Base-by-base conservation (phyloP, 352 stramenopile species). In the Globisporangium spiculum region DNA sequence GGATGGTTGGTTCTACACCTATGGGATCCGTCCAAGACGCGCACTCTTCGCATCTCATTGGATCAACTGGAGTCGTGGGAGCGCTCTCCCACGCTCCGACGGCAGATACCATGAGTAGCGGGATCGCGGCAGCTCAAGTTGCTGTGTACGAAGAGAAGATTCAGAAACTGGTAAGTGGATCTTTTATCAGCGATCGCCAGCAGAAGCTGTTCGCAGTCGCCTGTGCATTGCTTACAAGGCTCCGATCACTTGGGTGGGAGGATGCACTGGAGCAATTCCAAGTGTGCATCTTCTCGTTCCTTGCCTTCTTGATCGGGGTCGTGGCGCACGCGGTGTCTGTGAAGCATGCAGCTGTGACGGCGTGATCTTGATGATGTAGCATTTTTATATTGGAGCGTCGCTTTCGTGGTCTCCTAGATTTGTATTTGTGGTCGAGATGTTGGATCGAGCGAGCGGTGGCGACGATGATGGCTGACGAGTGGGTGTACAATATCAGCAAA, bases 131-230 rank as follows among this genome's bases (percentile, higher is more conserved):
- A 1, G 68, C 80, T 10, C 78, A 89, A 63, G 77, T 89, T 62
- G 82, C 82, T 0, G 82, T 85, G 60, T 91, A 92, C 65, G 83
- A 94, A 79, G 83, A 84, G 66, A 86, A 88, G 55, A 77, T 90
- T 48, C 75, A 86, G 54, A 78, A 80, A 66, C 60, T 94, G 81
- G 85, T 93, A 79, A 46, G 79, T 79, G 27, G 14, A 30, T 30
- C 34, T n/a, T 54, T 52, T 41, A 26, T 52, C 32, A 20, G 55
- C 6, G 44, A 32, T 14, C 26, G 38, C 26, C 55, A 54, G 41
- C 60, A 72, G n/a, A 18, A 55, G 26, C 1, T 69, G n/a, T 16
- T 73, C 38, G 59, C 63, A 48, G 55, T 64, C 10, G 56, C 52
- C 22, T 50, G 41, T 38, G 67, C 56, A 20, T 48, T 22, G 4